phyloP scores from a whole-genome alignment of 2,329 filamentous ascomycete species.

The Blastomyces gilchristii region DNA sequence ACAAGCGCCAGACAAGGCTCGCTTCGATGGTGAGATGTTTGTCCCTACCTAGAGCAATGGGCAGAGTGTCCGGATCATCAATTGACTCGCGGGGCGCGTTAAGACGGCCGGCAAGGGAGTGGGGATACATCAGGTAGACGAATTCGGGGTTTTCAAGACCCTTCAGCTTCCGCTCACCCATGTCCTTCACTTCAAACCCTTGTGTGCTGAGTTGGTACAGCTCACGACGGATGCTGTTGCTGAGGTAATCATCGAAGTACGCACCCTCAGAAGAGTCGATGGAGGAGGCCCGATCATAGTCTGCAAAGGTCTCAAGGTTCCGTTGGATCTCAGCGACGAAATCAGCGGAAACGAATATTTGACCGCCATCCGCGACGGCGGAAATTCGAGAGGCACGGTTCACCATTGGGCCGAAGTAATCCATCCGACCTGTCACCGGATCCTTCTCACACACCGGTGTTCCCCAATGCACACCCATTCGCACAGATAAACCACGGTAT shows the following conservation, averaged over 20 bases:
- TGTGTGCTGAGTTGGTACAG: slow-evolving; percentile 76
- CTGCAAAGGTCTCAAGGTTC: slow-evolving; percentile 79
- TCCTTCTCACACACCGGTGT: slow-evolving; percentile 90
- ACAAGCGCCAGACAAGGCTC: slow-evolving; percentile 77
- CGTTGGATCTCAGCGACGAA: slow-evolving; percentile 94
- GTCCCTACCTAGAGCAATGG: slow-evolving; percentile 52
- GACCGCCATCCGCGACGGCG: slow-evolving; percentile 86
- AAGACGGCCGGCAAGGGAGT: slow-evolving; percentile 66
- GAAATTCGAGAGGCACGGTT: slow-evolving; percentile 93
- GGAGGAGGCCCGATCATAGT: slow-evolving; percentile 62
- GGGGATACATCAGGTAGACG: slow-evolving; percentile 90
- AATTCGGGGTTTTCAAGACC: slow-evolving; percentile 94
- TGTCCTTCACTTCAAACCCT: slow-evolving; percentile 93
- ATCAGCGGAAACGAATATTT: slow-evolving; percentile 93
- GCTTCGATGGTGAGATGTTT: slow-evolving; percentile 68
- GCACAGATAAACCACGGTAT: slow-evolving; percentile 85
- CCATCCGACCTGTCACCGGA: slow-evolving; percentile 94
- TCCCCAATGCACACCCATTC: slow-evolving; percentile 97
- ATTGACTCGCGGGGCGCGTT: slow-evolving; percentile 39
- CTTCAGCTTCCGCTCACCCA: slow-evolving; percentile 90
- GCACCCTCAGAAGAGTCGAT: slow-evolving; percentile 59
- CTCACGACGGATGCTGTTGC: slow-evolving; percentile 74
- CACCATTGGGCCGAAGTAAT: slow-evolving; percentile 99
- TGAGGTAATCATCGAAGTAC: slow-evolving; percentile 63
- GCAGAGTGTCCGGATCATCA: slow-evolving; percentile 39